These are phyloP conservation scores for Vitis amurensis DNA, from an alignment of 164 flowering plant species.

Conservation along the genomic window DNA sequence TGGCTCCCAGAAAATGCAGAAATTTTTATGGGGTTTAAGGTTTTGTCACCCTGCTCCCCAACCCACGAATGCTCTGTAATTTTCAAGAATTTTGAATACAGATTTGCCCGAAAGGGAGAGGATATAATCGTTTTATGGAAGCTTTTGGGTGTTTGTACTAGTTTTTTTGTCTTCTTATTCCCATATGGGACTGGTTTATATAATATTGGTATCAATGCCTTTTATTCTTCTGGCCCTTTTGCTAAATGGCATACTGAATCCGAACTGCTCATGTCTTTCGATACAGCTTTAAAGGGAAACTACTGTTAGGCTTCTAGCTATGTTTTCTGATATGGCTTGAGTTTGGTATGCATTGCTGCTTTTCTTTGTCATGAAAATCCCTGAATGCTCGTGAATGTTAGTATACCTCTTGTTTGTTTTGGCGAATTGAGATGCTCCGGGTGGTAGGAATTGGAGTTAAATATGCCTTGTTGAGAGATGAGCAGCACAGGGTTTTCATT, in stretches of 20 bases:
- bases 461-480: too few relatives aligned
- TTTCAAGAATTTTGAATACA: background rate
- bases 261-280: background rate
- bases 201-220: background rate
- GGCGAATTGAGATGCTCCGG: background rate
- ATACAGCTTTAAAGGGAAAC: background rate
- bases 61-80: background rate
- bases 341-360: background rate
- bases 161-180: background rate
- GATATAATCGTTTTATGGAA: background rate
- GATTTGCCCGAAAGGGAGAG: background rate
- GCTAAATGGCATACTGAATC: background rate
- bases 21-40: conserved; percentile 4
- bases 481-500: too few relatives aligned
- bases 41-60: background rate
- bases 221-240: background rate
- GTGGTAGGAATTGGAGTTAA: too few relatives aligned
- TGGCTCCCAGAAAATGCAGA: background rate
- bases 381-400: background rate
- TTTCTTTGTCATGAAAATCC: background rate
- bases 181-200: background rate
- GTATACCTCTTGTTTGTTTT: background rate
- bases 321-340: background rate
- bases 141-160: background rate
- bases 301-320: background rate